Evolutionary conservation across 352 stramenopile genomes (phyloP), one percentile per base, ranked within the genome.

Genomic region (Saprolegnia diclina): DNA sequence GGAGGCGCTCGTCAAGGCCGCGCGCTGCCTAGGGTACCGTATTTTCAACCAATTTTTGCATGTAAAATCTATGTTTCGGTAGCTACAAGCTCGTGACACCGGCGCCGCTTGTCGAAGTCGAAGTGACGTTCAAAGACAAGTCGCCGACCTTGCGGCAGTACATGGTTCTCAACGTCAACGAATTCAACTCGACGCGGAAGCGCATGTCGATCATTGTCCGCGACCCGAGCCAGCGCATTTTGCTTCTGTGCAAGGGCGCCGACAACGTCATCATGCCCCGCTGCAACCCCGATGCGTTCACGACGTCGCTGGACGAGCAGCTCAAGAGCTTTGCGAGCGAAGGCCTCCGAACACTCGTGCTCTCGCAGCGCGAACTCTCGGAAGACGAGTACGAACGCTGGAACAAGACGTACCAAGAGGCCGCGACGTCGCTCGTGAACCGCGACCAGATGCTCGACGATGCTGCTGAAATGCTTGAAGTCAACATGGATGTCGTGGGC

Each of bases 161-260:
- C 62, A 72, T 96, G 21, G 79, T 98, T 4, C 71, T 98, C 7
- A 89, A 96, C 61, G 90, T 96, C 18, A 88, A 98, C 13, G 90
- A 96, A 46, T 98, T 98, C 73, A 96, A 98, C 77, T 97, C 87
- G 24, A 98, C 89, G 29, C 86, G 94, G 1, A 98, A 98, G 76
- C 88, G 94, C 37, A 98, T 98, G 94, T 98, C 90, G 3, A 88
- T 98, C 24, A 83, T 98, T 40, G 77, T 95, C 9, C 78, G 81
- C 46, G 75, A 71, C 4, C 83, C 79, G 0, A 59, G 76, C 5
- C 83, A 82, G 3, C 74, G 76, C 32, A 55, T 94, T 14, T 88
- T 90, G 64, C 63, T 94, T 18, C 78, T 95, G 21, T 91, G 87
- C 65, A 95, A 94, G 56, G 90, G 90, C 32, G 88, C 90, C 0